Conservation (phyloP, 2,329 filamentous ascomycete species). For the Biscogniauxia mediterranea region DNA sequence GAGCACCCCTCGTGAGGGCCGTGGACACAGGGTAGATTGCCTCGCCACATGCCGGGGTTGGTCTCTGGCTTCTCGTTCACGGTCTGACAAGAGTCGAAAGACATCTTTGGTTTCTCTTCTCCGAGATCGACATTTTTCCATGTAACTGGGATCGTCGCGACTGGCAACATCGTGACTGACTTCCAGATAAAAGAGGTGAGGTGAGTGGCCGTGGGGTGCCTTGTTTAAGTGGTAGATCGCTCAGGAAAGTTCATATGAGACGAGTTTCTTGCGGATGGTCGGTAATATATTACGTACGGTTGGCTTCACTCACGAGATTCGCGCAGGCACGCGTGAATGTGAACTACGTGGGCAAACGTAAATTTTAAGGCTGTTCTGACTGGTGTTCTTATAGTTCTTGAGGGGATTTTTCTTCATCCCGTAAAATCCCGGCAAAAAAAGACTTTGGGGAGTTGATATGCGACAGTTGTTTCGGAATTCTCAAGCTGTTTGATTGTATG, state of each 20-base stretch:
- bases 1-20: slow-evolving; percentile 12
- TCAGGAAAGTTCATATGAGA: background rate
- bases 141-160: too few species aligned
- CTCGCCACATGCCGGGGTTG: slow-evolving; percentile 4
- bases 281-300: background rate
- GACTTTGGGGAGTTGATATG: background rate
- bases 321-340: background rate
- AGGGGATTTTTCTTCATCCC: too few species aligned
- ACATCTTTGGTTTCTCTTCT: background rate
- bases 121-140: background rate
- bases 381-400: background rate
- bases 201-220: background rate
- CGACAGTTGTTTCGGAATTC: background rate
- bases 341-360: background rate
- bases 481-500: too few species aligned
- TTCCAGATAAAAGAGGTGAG: background rate
- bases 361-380: background rate
- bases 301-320: background rate
- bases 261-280: background rate
- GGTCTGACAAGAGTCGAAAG: background rate
- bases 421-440: background rate
- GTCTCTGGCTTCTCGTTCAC: background rate
- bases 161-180: background rate
- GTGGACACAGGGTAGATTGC: slow-evolving; percentile 16
- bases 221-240: background rate